A percentile compares a stretch with the other conserved stretches of the same genome.
These are phyloP conservation scores for Creolimax fragrantissima DNA, from an alignment of 78 protist genomes.

Conservation along the genomic window DNA sequence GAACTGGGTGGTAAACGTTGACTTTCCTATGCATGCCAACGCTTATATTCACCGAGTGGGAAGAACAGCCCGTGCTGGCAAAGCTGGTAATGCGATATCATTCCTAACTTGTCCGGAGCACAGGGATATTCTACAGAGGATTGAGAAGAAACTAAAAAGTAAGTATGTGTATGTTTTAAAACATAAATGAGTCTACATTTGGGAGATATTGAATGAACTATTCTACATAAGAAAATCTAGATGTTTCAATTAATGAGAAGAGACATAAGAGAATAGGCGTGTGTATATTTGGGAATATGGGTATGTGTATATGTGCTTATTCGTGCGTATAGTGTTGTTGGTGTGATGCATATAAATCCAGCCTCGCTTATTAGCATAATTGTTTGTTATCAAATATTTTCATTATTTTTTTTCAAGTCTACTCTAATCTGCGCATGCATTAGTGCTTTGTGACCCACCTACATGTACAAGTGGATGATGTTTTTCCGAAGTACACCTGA, in stretches of 20 bases:
- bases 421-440: too few species aligned
- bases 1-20: conserved; percentile 69
- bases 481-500: background rate
- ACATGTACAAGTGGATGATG: background rate
- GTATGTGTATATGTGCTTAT: background rate
- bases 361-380: background rate
- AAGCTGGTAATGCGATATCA: conserved; percentile 55
- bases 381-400: background rate
- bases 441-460: too few species aligned
- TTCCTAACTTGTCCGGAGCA: conserved; percentile 31
- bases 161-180: background rate
- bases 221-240: too few species aligned
- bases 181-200: too few species aligned
- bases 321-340: background rate
- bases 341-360: background rate
- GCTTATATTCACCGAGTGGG: conserved; percentile 58
- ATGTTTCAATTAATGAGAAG: background rate
- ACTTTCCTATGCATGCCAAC: conserved; percentile 25
- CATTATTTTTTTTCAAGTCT: too few species aligned
- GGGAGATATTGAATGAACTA: too few species aligned
- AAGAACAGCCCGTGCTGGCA: conserved; percentile 64
- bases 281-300: background rate
- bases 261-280: background rate
- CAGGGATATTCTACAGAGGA: background rate
- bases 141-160: conserved; percentile 18